Percentiles rank a stretch among this genome's conserved stretches.
phyloP scores from a whole-genome alignment of 768 basidiomycete species.

The Tulasnella sp. region DNA sequence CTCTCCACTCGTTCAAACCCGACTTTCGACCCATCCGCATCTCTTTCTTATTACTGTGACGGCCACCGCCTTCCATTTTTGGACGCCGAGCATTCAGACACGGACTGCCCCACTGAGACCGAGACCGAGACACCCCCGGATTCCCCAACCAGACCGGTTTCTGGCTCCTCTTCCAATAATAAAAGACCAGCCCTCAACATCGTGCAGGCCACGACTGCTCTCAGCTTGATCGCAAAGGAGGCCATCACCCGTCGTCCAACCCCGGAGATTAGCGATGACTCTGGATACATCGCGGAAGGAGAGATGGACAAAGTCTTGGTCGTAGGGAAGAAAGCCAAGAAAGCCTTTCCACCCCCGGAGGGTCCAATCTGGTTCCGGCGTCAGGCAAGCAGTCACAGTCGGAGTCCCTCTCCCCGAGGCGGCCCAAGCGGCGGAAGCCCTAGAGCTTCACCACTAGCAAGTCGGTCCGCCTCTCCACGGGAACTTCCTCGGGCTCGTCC shows the following conservation, averaged over 20 bases:
- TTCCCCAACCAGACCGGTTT: neutral
- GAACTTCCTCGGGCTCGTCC: neutral
- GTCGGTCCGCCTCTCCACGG: neutral
- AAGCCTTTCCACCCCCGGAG: neutral
- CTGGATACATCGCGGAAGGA: neutral
- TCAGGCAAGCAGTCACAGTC: neutral
- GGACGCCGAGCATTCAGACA: neutral
- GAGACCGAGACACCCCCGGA: neutral
- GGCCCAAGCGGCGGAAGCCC: neutral
- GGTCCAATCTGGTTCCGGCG: neutral
- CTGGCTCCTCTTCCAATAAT: neutral
- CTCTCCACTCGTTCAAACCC: neutral
- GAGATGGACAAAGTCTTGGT: neutral
- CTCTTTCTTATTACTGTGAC: neutral
- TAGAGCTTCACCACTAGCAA: neutral
- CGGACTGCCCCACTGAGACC: neutral
- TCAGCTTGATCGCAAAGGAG: neutral
- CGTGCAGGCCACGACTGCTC: neutral
- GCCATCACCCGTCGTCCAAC: neutral
- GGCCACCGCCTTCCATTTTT: neutral
- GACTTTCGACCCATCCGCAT: neutral
- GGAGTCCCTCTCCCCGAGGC: neutral
- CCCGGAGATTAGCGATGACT: neutral
- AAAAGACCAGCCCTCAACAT: neutral
- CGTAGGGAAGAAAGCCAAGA: neutral